Conservation (phyloP, 306 rosid genomes). For the Ammopiptanthus mongolicus region DNA sequence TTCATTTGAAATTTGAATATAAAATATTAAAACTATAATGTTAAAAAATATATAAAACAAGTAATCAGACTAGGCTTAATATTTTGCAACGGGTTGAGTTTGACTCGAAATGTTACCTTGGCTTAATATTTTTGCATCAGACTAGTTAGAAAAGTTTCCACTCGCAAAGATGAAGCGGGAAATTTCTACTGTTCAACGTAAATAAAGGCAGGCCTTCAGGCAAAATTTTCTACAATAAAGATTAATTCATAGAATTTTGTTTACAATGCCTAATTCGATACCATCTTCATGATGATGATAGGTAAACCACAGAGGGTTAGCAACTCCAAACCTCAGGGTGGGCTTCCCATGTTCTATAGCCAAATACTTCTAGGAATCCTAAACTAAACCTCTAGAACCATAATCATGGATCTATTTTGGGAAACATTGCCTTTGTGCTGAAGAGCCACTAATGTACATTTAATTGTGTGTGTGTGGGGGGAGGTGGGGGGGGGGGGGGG, state of each 20-base stretch:
- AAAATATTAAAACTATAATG: too few relatives aligned
- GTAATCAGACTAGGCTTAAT: too few relatives aligned
- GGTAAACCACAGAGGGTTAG: not conserved
- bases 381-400: constrained; percentile 33
- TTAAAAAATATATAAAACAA: too few relatives aligned
- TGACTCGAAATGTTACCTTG: too few relatives aligned
- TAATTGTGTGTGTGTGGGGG: not conserved
- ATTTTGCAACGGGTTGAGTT: too few relatives aligned
- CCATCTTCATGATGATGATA: constrained; percentile 14
- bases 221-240: constrained; percentile 17
- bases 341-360: constrained; percentile 27
- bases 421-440: constrained; percentile 10
- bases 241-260: constrained; percentile 27
- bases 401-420: constrained; percentile 21
- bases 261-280: constrained; percentile 27
- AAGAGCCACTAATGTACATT: constrained; percentile 24
- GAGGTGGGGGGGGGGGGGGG: not conserved
- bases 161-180: too few relatives aligned
- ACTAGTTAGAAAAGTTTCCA: too few relatives aligned
- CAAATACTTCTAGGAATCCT: constrained; percentile 27
- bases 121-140: too few relatives aligned
- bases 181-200: too few relatives aligned
- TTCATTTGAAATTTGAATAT: too few relatives aligned
- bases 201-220: too few relatives aligned
- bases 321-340: constrained; percentile 24